Base-by-base conservation (phyloP, 1,139 yeast species). In the Yamadazyma spencermartinsiae region DNA sequence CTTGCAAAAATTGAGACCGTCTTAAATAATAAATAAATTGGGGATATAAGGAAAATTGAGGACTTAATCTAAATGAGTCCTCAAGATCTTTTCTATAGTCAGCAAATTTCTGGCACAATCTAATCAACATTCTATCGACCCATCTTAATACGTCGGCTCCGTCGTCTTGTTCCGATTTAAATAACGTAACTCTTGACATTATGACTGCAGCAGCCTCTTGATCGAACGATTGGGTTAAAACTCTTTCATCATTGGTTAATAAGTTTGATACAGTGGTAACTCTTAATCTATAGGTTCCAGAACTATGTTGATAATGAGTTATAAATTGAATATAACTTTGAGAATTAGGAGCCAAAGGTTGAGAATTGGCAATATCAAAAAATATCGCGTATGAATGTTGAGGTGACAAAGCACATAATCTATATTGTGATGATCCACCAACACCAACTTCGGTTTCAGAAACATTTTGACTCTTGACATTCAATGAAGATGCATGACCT, bases 121-220 rank as follows among this genome's bases (percentile, higher is more conserved):
- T 63, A 45, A 72, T 72, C 52, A 72, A 63, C 73, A 71, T 72
- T 40, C 77, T 65, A 52, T 72, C 78, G 38, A 72, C 68, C 78
- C 78, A 72, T 51, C 77, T 62, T 46, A 72, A 65, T 4, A 72
- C 78, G 50, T 72, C 78, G 13, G 77, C 77, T 12, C 76, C 77
- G 47, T 72, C 78, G 43, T 71, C 77, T 52, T 80, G 86, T 65
- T 92, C 90, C 33, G 92, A 81, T 68, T 86, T 92, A 73, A 79
- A 86, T 38, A 92, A 89, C 4, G 97, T 95, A 42, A 92, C 82
- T 60, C 98, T 78, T 1, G 98, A 86, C 89, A 90, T 87, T 48
- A 92, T 73, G 1, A 90, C 98, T 7, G 98, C 96, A 9, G 98
- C 97, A 14, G 98, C 97, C 63, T 92, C 98, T 69, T 94, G 98